Conservation (phyloP, 225 moss, liverwort and hornwort genomes). For the Antitrichia curtipendula region DNA sequence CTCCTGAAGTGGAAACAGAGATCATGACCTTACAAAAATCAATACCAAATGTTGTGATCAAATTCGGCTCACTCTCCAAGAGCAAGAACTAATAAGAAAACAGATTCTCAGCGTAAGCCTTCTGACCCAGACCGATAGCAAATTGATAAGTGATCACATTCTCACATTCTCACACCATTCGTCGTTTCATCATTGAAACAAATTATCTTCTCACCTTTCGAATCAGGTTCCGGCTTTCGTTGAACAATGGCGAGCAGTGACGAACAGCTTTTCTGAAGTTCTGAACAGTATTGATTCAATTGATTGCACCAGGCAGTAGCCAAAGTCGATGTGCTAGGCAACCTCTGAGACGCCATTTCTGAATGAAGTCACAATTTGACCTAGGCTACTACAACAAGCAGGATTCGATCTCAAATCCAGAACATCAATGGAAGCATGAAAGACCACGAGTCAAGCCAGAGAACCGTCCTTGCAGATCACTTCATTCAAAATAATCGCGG, state of each 20-base stretch:
- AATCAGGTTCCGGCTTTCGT: slow-evolving; percentile 5
- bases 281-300: slow-evolving; percentile 14
- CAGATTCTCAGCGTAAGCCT: background rate
- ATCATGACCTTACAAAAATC: background rate
- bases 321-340: slow-evolving; percentile 6
- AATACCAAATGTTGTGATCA: background rate
- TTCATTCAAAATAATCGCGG: background rate
- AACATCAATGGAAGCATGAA: background rate
- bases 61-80: background rate
- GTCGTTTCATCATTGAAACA: background rate
- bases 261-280: background rate
- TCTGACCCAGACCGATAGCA: background rate
- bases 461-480: background rate
- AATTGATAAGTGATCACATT: background rate
- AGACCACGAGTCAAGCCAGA: background rate
- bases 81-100: background rate
- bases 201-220: slow-evolving; percentile 2
- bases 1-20: background rate
- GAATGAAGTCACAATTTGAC: background rate
- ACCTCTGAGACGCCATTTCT: slow-evolving; percentile 8
- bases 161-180: background rate
- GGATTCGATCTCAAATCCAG: background rate
- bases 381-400: background rate
- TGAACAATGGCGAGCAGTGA: slow-evolving; percentile 17
- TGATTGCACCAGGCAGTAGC: slow-evolving; percentile 23